Evolutionary conservation across 2,329 filamentous ascomycete species (phyloP).

Genomic region (Hymenoscyphus salicellus): DNA sequence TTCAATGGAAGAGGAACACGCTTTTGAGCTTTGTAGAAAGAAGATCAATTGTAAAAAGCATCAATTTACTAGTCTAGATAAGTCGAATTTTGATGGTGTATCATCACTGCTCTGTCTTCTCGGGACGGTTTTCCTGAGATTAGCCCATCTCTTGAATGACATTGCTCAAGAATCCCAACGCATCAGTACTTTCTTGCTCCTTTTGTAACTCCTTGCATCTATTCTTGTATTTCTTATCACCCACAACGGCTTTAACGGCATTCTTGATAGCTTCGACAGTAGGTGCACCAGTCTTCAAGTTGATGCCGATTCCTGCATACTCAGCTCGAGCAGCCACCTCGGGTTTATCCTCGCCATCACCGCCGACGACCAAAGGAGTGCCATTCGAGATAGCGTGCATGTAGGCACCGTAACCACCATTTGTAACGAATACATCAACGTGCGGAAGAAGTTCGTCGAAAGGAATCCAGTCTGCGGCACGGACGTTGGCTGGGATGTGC

Average conservation of each 20-base stretch:
- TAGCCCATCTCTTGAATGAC: too few relatives aligned
- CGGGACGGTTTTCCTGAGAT: too few relatives aligned
- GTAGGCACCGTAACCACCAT: constrained; percentile 38
- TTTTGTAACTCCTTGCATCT: constrained; percentile 20
- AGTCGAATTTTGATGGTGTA: too few relatives aligned
- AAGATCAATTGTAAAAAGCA: too few relatives aligned
- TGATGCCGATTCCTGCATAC: constrained; percentile 22
- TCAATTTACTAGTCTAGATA: too few relatives aligned
- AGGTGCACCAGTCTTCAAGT: constrained; percentile 5
- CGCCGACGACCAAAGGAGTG: constrained; percentile 37
- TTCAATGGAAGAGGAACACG: too few relatives aligned
- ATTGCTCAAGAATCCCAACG: neutral
- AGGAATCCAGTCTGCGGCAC: neutral
- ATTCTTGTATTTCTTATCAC: constrained; percentile 22
- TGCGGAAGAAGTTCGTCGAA: constrained; percentile 13
- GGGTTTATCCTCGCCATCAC: constrained; percentile 36
- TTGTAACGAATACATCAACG: constrained; percentile 37
- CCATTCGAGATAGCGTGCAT: constrained; percentile 36
- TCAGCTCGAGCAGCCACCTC: constrained; percentile 33
- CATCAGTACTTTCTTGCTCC: neutral
- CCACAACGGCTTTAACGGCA: constrained; percentile 20
- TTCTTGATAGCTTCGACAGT: constrained; percentile 16
- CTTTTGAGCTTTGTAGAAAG: too few relatives aligned
- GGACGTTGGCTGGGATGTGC: neutral
- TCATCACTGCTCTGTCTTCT: too few relatives aligned